phyloP scores from a whole-genome alignment of 2,329 filamentous ascomycete species.

The Diaporthe citriasiana region DNA sequence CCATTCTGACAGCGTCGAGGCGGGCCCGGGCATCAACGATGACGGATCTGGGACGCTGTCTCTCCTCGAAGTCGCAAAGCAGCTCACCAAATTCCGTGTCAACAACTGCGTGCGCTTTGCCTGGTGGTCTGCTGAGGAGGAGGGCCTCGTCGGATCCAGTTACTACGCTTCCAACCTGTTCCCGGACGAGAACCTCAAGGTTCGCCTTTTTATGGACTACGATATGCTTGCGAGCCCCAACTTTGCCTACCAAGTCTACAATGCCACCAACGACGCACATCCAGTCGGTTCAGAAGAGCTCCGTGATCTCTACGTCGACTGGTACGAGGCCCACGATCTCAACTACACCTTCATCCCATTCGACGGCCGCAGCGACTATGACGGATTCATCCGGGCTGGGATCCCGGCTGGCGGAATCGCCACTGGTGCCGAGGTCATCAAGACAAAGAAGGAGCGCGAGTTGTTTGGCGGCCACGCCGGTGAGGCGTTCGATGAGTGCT shows the following conservation, averaged over 20 bases:
- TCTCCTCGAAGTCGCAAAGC: conserved; percentile 73
- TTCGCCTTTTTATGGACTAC: conserved; percentile 78
- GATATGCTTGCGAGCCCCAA: conserved; percentile 79
- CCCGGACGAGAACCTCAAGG: conserved; percentile 71
- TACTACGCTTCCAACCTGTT: conserved; percentile 71
- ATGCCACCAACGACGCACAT: conserved; percentile 78
- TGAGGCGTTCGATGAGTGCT: conserved; percentile 70
- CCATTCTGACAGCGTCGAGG: conserved; percentile 74
- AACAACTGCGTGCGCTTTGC: conserved; percentile 77
- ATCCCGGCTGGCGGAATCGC: conserved; percentile 83
- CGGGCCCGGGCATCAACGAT: conserved; percentile 82
- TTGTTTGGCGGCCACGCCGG: conserved; percentile 81
- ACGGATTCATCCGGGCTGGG: conserved; percentile 79
- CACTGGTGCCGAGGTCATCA: conserved; percentile 82
- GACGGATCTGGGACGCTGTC: conserved; percentile 78
- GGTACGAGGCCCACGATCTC: conserved; percentile 72
- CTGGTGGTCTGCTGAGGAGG: conserved; percentile 78
- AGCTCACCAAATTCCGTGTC: conserved; percentile 69
- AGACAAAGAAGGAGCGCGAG: conserved; percentile 75
- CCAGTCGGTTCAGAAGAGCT: conserved; percentile 80
- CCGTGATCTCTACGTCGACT: conserved; percentile 76
- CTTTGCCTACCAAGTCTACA: conserved; percentile 78
- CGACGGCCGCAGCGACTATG: conserved; percentile 85
- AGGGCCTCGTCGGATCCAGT: conserved; percentile 74
- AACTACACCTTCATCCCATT: conserved; percentile 81